These are phyloP conservation scores for Gautieria morchelliformis DNA, from an alignment of 768 basidiomycete species.

Conservation along the genomic window DNA sequence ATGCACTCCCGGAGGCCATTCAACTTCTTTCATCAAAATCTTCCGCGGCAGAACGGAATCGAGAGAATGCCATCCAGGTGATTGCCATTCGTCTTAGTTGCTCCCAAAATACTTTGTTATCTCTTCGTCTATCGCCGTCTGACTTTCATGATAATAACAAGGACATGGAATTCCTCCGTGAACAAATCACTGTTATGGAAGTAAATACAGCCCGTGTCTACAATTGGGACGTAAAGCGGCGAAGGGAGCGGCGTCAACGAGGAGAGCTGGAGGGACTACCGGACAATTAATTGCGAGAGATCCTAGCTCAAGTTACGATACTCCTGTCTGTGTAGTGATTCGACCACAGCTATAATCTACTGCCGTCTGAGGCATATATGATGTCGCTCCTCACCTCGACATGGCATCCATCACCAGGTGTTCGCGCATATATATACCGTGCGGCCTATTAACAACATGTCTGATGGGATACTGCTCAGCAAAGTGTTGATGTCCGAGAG, in stretches of 20 bases:
- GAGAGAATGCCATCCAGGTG: constrained; percentile 57
- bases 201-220: constrained; percentile 91
- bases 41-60: constrained; percentile 50
- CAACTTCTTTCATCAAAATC: constrained; percentile 69
- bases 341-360: too few species aligned
- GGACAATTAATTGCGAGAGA: too few species aligned
- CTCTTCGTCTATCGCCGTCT: neutral
- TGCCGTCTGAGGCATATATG: too few species aligned
- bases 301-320: too few species aligned
- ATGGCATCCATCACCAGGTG: too few species aligned
- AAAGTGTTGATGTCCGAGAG: too few species aligned
- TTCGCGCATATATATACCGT: too few species aligned
- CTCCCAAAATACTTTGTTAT: neutral
- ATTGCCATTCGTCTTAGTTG: neutral
- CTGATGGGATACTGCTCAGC: too few species aligned
- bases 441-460: too few species aligned
- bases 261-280: constrained; percentile 21
- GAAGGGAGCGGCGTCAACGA: constrained; percentile 43
- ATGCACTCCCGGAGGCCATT: constrained; percentile 73
- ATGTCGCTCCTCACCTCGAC: too few species aligned
- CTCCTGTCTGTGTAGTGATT: too few species aligned
- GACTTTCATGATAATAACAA: neutral
- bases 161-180: constrained; percentile 86
- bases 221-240: constrained; percentile 88
- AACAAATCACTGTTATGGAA: constrained; percentile 96